phyloP scores from a whole-genome alignment of 1,284 basidiomycete genomes.

The Athelia sp. region DNA sequence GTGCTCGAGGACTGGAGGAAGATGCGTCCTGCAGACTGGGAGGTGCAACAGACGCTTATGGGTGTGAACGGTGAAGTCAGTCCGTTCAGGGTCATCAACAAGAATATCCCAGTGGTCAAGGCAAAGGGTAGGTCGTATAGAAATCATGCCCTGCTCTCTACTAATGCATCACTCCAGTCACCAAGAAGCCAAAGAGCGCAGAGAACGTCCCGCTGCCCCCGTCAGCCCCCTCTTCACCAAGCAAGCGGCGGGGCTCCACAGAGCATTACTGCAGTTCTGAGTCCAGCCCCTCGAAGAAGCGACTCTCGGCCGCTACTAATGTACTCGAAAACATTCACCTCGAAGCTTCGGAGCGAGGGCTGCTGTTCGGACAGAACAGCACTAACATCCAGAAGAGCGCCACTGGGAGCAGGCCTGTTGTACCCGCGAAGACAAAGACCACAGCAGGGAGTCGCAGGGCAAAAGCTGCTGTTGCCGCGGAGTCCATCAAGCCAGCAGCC shows the following conservation, averaged over 20 bases:
- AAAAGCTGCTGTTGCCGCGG: not conserved
- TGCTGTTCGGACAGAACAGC: conserved; percentile 44
- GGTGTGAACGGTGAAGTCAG: conserved; percentile 37
- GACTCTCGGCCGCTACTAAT: no score
- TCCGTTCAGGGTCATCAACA: conserved; percentile 52
- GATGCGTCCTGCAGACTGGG: conserved; percentile 79
- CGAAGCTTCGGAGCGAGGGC: conserved; percentile 40
- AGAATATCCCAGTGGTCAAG: conserved; percentile 28
- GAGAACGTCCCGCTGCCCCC: conserved; percentile 44
- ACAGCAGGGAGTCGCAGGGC: not conserved
- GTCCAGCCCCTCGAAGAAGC: conserved; percentile 69
- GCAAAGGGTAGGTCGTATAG: conserved; percentile 31
- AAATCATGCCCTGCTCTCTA: not conserved
- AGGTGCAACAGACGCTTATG: conserved; percentile 76
- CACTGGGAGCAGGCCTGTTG: not conserved
- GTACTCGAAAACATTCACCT: conserved; percentile 17
- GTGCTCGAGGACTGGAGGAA: conserved; percentile 85
- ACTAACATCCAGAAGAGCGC: conserved; percentile 27
- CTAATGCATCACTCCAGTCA: conserved; percentile 20
- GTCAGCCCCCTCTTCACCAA: conserved; percentile 52
- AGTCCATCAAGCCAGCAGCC: not conserved
- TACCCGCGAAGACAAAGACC: not conserved
- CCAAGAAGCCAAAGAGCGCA: conserved; percentile 29
- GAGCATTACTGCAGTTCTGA: conserved; percentile 63
- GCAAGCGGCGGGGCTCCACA: conserved; percentile 52